Conservation (phyloP, 495 filamentous ascomycete genomes). For the Glarea lozoyensis region DNA sequence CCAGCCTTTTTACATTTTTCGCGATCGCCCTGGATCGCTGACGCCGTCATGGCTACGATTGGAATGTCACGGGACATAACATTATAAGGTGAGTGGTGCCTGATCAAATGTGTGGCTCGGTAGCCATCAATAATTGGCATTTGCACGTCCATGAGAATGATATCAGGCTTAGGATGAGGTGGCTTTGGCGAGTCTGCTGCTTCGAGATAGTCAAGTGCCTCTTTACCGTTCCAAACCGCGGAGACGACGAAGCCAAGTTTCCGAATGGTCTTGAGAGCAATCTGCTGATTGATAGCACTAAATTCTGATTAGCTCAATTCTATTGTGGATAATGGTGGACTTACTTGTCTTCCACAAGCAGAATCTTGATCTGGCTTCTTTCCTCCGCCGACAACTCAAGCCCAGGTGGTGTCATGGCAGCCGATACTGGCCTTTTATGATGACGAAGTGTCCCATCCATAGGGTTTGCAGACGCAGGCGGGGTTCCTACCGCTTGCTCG, state of each 20-base stretch:
- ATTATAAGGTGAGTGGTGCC: constrained; percentile 50
- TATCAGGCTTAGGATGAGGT: constrained; percentile 46
- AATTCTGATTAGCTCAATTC: too few relatives aligned
- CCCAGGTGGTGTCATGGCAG: constrained; percentile 22
- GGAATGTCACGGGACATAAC: constrained; percentile 45
- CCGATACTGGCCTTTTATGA: constrained; percentile 23
- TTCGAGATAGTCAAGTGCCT: constrained; percentile 60
- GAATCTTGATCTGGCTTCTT: constrained; percentile 46
- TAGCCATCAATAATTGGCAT: constrained; percentile 82
- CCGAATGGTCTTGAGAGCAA: constrained; percentile 62
- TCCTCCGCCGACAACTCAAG: constrained; percentile 34
- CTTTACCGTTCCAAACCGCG: constrained; percentile 66
- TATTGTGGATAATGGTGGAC: too few relatives aligned
- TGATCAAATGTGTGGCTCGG: constrained; percentile 60
- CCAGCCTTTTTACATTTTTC: constrained; percentile 71
- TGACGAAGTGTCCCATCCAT: constrained; percentile 24
- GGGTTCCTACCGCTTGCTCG: constrained; percentile 27
- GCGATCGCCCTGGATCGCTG: constrained; percentile 69
- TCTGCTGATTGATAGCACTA: constrained; percentile 65
- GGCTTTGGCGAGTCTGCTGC: constrained; percentile 25
- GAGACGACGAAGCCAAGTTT: constrained; percentile 67
- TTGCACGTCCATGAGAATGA: constrained; percentile 85
- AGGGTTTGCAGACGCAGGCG: constrained; percentile 20
- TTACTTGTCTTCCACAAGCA: constrained; percentile 77
- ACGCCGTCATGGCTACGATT: constrained; percentile 77